These are phyloP conservation scores for Aquanectria penicillioides DNA, from an alignment of 2,329 filamentous ascomycete genomes.

Conservation along the genomic window DNA sequence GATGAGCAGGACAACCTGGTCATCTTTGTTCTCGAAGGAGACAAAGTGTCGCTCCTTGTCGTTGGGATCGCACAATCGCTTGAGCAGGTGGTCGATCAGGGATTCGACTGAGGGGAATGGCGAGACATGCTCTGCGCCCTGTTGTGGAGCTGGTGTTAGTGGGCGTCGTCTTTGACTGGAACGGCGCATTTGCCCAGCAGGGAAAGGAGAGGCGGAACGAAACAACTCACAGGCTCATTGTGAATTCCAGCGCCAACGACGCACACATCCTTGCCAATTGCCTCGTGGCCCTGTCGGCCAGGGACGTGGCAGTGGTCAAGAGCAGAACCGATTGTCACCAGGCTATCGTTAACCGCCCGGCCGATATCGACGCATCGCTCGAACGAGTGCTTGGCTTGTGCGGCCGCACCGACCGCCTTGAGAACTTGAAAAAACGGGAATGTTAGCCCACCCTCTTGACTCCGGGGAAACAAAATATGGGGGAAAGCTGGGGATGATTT, in stretches of 20 bases:
- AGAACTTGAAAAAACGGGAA: constrained; percentile 7
- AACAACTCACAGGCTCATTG: constrained; percentile 19
- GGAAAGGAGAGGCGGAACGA: too few species aligned
- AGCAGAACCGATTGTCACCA: constrained; percentile 17
- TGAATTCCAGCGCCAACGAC: constrained; percentile 19
- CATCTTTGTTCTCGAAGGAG: constrained; percentile 7
- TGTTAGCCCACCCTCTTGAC: not conserved
- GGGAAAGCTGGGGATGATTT: not conserved
- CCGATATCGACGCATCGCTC: constrained; percentile 18
- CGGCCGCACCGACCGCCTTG: constrained; percentile 21
- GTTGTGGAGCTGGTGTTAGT: not conserved
- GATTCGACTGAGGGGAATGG: constrained; percentile 19
- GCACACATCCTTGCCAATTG: constrained; percentile 12
- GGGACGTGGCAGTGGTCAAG: constrained; percentile 19
- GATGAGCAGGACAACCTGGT: constrained; percentile 13
- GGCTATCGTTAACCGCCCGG: constrained; percentile 12
- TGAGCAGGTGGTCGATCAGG: constrained; percentile 9
- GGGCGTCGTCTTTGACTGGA: too few species aligned
- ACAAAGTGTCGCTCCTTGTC: constrained; percentile 19
- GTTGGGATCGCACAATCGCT: constrained; percentile 15
- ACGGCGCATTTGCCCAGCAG: too few species aligned
- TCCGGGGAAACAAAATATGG: not conserved
- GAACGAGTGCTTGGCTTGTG: constrained; percentile 15
- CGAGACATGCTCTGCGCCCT: constrained; percentile 15
- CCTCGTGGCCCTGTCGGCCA: constrained; percentile 12